A percentile compares a stretch with the other conserved stretches of the same genome.
Conservation (phyloP, 2,329 filamentous ascomycete species). For the Alternaria gansuensis region DNA sequence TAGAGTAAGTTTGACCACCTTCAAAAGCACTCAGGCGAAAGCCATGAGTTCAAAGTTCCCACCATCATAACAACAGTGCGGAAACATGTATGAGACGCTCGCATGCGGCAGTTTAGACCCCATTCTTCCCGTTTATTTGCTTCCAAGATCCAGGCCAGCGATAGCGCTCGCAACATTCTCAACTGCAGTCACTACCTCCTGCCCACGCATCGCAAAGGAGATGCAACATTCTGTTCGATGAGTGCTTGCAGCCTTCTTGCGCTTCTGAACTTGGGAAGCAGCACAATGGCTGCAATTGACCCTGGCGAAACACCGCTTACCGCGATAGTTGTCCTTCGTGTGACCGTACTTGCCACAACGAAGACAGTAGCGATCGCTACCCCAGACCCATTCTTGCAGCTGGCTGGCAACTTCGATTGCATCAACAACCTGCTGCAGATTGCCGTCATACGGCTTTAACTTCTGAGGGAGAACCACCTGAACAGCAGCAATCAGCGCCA, state of each 20-base stretch:
- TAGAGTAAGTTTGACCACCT: background rate
- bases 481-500: constrained; percentile 25
- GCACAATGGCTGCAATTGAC: constrained; percentile 8
- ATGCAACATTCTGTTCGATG: constrained; percentile 14
- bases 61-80: background rate
- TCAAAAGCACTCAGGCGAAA: background rate
- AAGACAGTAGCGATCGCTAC: constrained; percentile 15
- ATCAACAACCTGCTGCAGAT: constrained; percentile 12
- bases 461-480: constrained; percentile 17
- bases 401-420: constrained; percentile 10
- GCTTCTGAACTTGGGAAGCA: background rate
- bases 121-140: background rate
- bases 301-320: constrained; percentile 1
- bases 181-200: background rate
- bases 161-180: background rate
- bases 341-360: constrained; percentile 15
- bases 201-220: constrained; percentile 4
- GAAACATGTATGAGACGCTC: background rate
- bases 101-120: background rate
- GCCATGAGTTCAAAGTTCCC: background rate
- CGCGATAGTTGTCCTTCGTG: background rate
- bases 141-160: background rate
- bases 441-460: background rate
- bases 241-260: background rate
- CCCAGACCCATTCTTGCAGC: constrained; percentile 12